These are phyloP conservation scores for Neckera pumila DNA, from an alignment of 225 moss, liverwort and hornwort genomes.

Conservation along the genomic window DNA sequence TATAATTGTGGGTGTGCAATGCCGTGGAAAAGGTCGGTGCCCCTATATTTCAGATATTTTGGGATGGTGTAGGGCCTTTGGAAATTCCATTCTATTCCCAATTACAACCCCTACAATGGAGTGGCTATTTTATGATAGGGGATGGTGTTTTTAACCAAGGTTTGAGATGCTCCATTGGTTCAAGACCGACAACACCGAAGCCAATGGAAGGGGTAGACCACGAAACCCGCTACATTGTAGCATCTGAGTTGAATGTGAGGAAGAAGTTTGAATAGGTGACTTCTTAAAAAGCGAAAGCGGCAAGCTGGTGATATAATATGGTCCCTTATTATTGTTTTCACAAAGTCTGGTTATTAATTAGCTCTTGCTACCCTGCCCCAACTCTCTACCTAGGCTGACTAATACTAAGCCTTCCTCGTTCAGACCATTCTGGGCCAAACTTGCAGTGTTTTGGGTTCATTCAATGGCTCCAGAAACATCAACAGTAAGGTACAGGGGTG, in stretches of 20 bases:
- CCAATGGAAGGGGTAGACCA: fast-evolving
- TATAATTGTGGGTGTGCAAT: fast-evolving
- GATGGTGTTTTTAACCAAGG: background rate
- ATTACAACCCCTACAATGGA: too few relatives aligned
- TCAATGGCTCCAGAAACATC: too few relatives aligned
- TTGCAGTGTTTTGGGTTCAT: too few relatives aligned
- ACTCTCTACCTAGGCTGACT: too few relatives aligned
- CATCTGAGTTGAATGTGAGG: background rate
- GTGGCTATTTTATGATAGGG: background rate
- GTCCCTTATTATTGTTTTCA: background rate
- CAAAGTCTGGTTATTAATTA: background rate
- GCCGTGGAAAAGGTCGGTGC: fast-evolving
- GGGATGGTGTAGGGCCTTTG: background rate
- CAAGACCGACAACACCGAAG: fast-evolving
- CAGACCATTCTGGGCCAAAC: too few relatives aligned
- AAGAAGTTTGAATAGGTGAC: background rate
- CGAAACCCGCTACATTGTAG: background rate
- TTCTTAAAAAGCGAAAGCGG: background rate
- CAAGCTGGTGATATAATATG: background rate
- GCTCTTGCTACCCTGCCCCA: background rate
- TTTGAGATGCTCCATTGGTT: background rate
- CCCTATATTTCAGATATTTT: background rate
- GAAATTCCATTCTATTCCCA: background rate
- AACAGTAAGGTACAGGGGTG: background rate
- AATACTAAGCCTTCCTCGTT: background rate